phyloP scores from a whole-genome alignment of 768 basidiomycete genomes.

The Fibroporia radiculosa region DNA sequence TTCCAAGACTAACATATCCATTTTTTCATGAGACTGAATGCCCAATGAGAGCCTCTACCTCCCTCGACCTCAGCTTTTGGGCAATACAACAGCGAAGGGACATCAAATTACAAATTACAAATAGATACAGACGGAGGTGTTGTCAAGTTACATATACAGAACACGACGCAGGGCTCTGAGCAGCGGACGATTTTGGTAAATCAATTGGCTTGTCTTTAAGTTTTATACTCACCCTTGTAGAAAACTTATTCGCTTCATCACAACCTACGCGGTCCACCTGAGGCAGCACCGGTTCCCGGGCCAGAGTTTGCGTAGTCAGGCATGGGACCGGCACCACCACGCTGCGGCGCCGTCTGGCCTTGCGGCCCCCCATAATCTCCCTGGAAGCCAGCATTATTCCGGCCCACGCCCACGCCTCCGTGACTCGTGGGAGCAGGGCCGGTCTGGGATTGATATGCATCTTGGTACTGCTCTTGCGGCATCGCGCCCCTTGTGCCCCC shows the following conservation, averaged over 20 bases:
- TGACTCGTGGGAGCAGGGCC: not conserved
- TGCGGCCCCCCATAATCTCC: not conserved
- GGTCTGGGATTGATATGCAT: not conserved
- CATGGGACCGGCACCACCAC: not conserved
- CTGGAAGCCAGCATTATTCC: not conserved
- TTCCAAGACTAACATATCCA: too few species aligned
- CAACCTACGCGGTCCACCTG: not conserved
- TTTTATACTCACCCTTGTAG: not conserved
- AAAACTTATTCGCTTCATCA: not conserved
- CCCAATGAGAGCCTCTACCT: too few species aligned
- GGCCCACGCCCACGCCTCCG: not conserved
- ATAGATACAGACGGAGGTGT: too few species aligned
- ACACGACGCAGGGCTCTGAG: too few species aligned
- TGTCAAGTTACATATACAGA: too few species aligned
- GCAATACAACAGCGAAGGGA: too few species aligned
- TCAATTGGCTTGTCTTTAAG: too few species aligned
- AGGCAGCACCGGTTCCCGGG: not conserved
- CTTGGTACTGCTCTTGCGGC: conserved; percentile 1
- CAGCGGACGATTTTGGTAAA: too few species aligned
- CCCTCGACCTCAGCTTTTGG: too few species aligned
- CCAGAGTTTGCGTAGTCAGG: not conserved
- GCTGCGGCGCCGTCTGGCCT: not conserved
- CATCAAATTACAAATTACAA: too few species aligned
- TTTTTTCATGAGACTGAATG: too few species aligned
- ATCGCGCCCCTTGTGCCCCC: not conserved